These are phyloP conservation scores for Perilla frutescens DNA, from an alignment of 257 asterid species.

Conservation along the genomic window DNA sequence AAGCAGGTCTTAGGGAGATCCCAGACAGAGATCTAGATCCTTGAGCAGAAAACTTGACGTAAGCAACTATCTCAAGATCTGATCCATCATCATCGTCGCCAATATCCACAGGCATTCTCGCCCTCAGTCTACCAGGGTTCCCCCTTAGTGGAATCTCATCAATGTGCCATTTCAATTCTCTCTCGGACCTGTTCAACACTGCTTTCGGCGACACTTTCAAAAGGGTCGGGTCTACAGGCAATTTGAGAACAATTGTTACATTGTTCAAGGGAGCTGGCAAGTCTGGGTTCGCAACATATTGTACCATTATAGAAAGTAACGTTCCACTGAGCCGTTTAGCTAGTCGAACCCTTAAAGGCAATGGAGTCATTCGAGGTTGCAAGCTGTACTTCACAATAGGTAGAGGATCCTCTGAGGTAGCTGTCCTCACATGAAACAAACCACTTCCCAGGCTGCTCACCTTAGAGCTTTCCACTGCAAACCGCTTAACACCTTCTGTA, in stretches of 20 bases:
- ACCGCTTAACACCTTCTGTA: conserved; percentile 77
- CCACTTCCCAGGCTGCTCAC: conserved; percentile 89
- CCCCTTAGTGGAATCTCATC: conserved; percentile 85
- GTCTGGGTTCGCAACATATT: conserved; percentile 78
- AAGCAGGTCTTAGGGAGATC: conserved; percentile 77
- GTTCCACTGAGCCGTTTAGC: conserved; percentile 88
- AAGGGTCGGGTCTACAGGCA: conserved; percentile 89
- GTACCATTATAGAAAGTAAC: conserved; percentile 90
- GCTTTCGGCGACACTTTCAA: conserved; percentile 92
- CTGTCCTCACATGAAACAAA: conserved; percentile 82
- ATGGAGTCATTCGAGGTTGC: conserved; percentile 74
- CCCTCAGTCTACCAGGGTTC: conserved; percentile 84
- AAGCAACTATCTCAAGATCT: conserved; percentile 74
- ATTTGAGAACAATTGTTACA: conserved; percentile 76
- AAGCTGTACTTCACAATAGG: conserved; percentile 82
- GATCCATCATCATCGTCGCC: conserved; percentile 75
- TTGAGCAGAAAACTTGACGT: conserved; percentile 76
- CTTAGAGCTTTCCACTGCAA: conserved; percentile 71
- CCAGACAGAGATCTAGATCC: conserved; percentile 80
- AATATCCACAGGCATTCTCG: conserved; percentile 84
- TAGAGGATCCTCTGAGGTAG: conserved; percentile 71
- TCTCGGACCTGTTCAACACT: conserved; percentile 84
- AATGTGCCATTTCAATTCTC: conserved; percentile 88
- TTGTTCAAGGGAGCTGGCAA: conserved; percentile 72
- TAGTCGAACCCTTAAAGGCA: conserved; percentile 90